Evolutionary conservation across 1,284 basidiomycete genomes (phyloP).

Genomic region (Cryptococcus maquisensis): DNA sequence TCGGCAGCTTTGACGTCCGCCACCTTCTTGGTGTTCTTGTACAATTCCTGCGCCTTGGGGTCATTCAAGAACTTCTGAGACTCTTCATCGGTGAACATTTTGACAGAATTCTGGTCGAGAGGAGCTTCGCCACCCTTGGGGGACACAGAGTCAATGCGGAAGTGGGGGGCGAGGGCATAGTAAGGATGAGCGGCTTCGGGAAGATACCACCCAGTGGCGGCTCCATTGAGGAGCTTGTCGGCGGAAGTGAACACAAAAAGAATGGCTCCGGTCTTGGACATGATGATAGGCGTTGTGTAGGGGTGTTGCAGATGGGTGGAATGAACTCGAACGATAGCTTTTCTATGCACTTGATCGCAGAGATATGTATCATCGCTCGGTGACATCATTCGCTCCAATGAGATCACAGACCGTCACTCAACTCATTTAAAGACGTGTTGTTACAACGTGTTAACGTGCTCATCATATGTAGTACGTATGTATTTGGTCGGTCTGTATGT

Average conservation of each 20-base stretch:
- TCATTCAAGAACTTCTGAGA: conserved; percentile 62
- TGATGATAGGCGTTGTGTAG: background rate
- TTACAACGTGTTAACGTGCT: too few species aligned
- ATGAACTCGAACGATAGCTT: too few species aligned
- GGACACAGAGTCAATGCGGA: conserved; percentile 64
- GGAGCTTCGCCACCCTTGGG: conserved; percentile 70
- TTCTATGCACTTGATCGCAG: too few species aligned
- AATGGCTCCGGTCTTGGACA: conserved; percentile 35
- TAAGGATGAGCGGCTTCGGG: conserved; percentile 78
- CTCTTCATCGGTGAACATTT: conserved; percentile 60
- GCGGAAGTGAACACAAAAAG: conserved; percentile 73
- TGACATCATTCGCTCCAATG: background rate
- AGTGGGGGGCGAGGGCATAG: conserved; percentile 60
- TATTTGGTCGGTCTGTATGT: too few species aligned
- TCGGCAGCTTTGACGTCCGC: conserved; percentile 58
- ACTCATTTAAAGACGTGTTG: too few species aligned
- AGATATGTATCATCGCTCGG: too few species aligned
- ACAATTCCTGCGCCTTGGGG: conserved; percentile 59
- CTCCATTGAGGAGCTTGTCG: conserved; percentile 56
- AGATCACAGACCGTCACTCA: background rate
- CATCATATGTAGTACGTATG: too few species aligned
- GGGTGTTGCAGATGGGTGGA: background rate
- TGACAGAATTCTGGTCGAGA: conserved; percentile 53
- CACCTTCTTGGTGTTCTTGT: conserved; percentile 59
- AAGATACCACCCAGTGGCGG: conserved; percentile 60